Evolutionary conservation across 441 rosid species (phyloP), one percentile per base, ranked within the genome.

Genomic region (Croton laevigatus): DNA sequence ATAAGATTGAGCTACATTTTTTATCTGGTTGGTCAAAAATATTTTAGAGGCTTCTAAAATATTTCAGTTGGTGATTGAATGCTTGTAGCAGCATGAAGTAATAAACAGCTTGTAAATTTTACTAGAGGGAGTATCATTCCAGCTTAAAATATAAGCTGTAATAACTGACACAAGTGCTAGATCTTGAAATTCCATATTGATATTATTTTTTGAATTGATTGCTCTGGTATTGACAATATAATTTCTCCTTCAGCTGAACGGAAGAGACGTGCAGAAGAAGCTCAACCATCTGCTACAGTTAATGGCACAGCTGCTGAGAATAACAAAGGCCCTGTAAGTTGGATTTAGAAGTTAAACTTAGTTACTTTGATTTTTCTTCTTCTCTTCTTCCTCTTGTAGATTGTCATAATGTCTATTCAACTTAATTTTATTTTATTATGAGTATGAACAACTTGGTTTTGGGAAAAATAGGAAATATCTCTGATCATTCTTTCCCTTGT

Each of bases 251-350:
- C 88, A 92, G 99, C 86, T 82, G 97, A 94, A 73, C 83, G 89
- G 75, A 92, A 88, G 79, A 85, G 86, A 52, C 89, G 85, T 57
- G 72, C 81, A 34, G 97, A 92, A 78, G 99, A 92, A 66, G 69
- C 85, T 10, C 91, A 81, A 61, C 87, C 80, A 69, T 72, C 91
- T 70, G 80, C 82, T 40, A 74, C 66, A 69, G 83, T 89, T 62
- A 92, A 91, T 81, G 94, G 89, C 37, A 38, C 89, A 67, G 61
- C 80, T 75, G 58, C 80, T 69, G 88, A 81, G 69, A 84, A 40
- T 73, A 83, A 86, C 52, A 86, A 89, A 58, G 84, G 68, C 45
- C 84, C 86, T 49, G 99, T 95, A 78, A 85, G 88, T 83, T 74
- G 59, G 68, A 19, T 45, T 36, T 46, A 17, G 45, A 34, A 16